Conservation (phyloP, 148 eudicot species). For the Nepenthes mirabilis region DNA sequence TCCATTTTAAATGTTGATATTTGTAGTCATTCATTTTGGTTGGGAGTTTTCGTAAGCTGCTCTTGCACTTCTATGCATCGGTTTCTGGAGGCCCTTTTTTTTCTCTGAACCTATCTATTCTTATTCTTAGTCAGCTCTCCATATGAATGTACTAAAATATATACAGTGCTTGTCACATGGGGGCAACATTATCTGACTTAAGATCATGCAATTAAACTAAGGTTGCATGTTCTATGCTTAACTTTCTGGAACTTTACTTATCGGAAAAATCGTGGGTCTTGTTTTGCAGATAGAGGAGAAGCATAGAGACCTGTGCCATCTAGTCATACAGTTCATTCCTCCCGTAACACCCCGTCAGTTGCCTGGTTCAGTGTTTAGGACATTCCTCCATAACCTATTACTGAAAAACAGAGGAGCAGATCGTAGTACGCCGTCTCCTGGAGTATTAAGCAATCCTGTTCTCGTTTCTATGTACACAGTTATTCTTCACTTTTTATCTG, state of each 20-base stretch:
- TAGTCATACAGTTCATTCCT: constrained; percentile 79
- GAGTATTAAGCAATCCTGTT: constrained; percentile 65
- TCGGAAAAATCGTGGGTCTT: not conserved
- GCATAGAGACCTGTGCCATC: constrained; percentile 80
- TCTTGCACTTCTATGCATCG: too few species aligned
- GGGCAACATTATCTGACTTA: too few species aligned
- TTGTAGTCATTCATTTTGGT: too few species aligned
- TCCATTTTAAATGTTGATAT: too few species aligned
- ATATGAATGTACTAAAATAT: too few species aligned
- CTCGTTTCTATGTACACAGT: constrained; percentile 76
- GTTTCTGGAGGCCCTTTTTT: too few species aligned
- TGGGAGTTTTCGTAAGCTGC: too few species aligned
- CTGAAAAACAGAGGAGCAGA: constrained; percentile 71
- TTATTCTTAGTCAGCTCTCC: too few species aligned
- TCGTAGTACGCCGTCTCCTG: constrained; percentile 58
- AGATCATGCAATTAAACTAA: too few species aligned
- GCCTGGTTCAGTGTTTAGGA: constrained; percentile 85
- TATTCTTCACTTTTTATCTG: constrained; percentile 76
- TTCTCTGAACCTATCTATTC: too few species aligned
- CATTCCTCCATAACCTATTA: constrained; percentile 66
- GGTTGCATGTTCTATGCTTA: not conserved
- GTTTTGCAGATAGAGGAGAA: constrained; percentile 85
- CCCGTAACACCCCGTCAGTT: constrained; percentile 70
- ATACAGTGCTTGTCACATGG: too few species aligned
- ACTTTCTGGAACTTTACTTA: not conserved